Conservation (phyloP, 2,329 filamentous ascomycete species). For the Hortaea sp. region DNA sequence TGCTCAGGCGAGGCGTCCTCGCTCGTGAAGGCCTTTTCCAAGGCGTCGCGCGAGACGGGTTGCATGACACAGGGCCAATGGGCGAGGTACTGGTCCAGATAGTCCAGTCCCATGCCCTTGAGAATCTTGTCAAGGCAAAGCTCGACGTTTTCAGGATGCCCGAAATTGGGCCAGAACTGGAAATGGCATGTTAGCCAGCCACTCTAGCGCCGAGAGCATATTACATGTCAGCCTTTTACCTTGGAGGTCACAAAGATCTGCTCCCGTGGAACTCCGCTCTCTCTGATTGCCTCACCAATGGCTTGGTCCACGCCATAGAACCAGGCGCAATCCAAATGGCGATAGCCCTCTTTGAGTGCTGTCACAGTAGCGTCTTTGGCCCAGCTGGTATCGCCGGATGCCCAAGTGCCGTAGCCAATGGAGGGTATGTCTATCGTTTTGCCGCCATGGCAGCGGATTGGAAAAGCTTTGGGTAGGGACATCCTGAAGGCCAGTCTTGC, state of each 20-base stretch:
- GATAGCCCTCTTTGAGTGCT: constrained; percentile 17
- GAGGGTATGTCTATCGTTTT: constrained; percentile 16
- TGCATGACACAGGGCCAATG: constrained; percentile 28
- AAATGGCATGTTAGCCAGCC: neutral
- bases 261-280: constrained; percentile 14
- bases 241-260: constrained; percentile 17
- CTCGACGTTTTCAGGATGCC: constrained; percentile 15
- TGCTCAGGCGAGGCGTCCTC: constrained; percentile 6
- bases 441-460: constrained; percentile 12
- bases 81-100: constrained; percentile 34
- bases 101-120: constrained; percentile 29
- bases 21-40: constrained; percentile 9
- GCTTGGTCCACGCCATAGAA: constrained; percentile 14
- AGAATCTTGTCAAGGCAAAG: constrained; percentile 28
- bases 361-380: constrained; percentile 14
- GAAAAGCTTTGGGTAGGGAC: constrained; percentile 15
- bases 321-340: constrained; percentile 21
- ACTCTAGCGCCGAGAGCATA: neutral
- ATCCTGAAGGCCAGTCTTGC: constrained; percentile 5
- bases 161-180: constrained; percentile 15
- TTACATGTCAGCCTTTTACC: neutral
- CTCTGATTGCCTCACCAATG: constrained; percentile 14
- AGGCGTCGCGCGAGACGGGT: constrained; percentile 7
- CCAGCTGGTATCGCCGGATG: constrained; percentile 13
- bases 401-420: constrained; percentile 19